Conservation (phyloP, 2,329 filamentous ascomycete genomes). For the Calonectria crousiana region DNA sequence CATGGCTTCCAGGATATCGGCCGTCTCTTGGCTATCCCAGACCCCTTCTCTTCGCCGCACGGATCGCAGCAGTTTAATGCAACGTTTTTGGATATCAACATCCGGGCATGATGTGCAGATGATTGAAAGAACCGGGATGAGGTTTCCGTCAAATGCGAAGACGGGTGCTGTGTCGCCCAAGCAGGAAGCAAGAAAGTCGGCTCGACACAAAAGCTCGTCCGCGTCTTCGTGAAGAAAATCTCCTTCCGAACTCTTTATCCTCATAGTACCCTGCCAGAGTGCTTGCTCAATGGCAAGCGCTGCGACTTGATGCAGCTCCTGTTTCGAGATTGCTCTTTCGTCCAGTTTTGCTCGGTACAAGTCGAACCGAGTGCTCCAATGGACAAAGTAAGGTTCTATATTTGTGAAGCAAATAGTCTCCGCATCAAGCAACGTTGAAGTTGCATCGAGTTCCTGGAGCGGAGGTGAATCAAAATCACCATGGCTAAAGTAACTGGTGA, state of each 20-base stretch:
- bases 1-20: neutral
- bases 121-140: neutral
- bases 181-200: neutral
- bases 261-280: neutral
- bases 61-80: neutral
- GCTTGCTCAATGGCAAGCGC: neutral
- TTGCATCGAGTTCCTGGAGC: neutral
- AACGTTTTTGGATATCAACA: neutral
- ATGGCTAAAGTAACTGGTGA: neutral
- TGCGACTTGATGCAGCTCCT: neutral
- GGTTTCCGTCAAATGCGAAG: neutral
- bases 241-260: neutral
- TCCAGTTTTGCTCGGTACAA: neutral
- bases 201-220: neutral
- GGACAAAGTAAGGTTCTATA: neutral
- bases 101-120: neutral
- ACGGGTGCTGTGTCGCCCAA: neutral
- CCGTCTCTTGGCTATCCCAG: neutral
- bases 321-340: neutral
- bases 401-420: neutral
- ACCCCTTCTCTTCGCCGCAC: neutral
- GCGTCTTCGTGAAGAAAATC: neutral
- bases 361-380: neutral
- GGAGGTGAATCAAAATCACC: neutral
- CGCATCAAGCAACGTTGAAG: neutral